Percentiles rank a stretch among this genome's conserved stretches.
Evolutionary conservation across 2,329 filamentous ascomycete species (phyloP).

Genomic region (Fusarium sp.): DNA sequence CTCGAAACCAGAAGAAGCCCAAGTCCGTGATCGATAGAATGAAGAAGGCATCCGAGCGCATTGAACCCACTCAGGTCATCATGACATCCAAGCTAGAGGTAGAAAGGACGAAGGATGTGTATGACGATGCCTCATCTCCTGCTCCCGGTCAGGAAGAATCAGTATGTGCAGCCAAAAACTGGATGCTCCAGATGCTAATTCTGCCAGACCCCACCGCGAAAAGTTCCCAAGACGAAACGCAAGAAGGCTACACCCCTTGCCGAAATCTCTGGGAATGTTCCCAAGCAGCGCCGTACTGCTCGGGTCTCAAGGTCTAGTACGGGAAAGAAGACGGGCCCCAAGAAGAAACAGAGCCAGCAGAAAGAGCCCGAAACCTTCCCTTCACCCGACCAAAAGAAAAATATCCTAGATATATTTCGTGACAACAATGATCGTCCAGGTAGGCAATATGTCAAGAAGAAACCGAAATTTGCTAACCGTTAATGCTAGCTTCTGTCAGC

Average conservation of each 20-base stretch:
- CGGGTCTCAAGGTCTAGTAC: conserved; percentile 36
- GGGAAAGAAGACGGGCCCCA: conserved; percentile 38
- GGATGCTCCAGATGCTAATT: conserved; percentile 18
- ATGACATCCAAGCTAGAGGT: conserved; percentile 67
- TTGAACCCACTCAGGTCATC: conserved; percentile 75
- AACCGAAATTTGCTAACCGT: conserved; percentile 32
- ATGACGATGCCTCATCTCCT: conserved; percentile 69
- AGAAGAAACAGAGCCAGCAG: conserved; percentile 32
- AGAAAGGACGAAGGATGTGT: conserved; percentile 68
- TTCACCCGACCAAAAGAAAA: conserved; percentile 39
- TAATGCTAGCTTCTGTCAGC: conserved; percentile 42
- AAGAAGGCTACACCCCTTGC: conserved; percentile 52
- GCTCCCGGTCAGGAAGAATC: conserved; percentile 56
- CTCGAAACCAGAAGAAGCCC: conserved; percentile 83
- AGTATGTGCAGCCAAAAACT: conserved; percentile 55
- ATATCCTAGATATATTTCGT: conserved; percentile 50
- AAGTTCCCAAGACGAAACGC: conserved; percentile 49
- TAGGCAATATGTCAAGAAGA: conserved; percentile 28
- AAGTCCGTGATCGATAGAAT: conserved; percentile 77
- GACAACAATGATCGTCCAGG: conserved; percentile 48
- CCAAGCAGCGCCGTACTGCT: conserved; percentile 46
- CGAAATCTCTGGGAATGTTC: conserved; percentile 55
- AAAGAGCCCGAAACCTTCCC: conserved; percentile 19
- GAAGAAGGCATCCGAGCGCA: conserved; percentile 71
- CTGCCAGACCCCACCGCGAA: conserved; percentile 50